Base-by-base conservation (phyloP, 1,284 basidiomycete species). In the Ustilago crameri region DNA sequence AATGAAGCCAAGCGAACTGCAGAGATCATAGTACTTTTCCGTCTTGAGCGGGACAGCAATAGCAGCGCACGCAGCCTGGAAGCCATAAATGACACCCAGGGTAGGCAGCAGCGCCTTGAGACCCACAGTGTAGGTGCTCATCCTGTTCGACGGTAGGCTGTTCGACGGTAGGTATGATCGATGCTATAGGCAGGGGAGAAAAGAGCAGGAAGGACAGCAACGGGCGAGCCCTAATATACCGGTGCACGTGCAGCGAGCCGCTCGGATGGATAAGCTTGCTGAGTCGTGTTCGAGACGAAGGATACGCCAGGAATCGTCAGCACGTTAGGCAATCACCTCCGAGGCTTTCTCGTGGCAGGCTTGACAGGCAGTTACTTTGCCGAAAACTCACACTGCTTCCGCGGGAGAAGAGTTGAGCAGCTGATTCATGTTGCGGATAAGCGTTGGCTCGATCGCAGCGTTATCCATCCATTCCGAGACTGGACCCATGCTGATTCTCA, bases 1-100 rank as follows among this genome's bases (percentile, higher is more conserved):
- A 27, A 91, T 80, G 85, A 90, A 91, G n/a, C 90, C 90, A 7
- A 88, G 67, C 2, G 89, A 86, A 15, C 90, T 90, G 46, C 66
- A 76, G 7, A 79, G 68, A 52, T 79, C 78, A 57, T 79, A 79
- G 68, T 75, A 79, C 64, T 71, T 68, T 53, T 76, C 74, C 15
- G 76, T 75, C 63, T 75, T 75, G 51, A 67, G 51, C 2, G 70
- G 69, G 14, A 77, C 67, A 14, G 67, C 70, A 41, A 77, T 46
- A 8, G 53, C 38, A 15, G 67, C 76, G 27, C 75, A 75, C 9
- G 66, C 63, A 22, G 73, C 74, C 43, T 78, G 76, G 57, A 78
- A 69, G 42, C 67, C 74, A 49, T 72, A 79, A 60, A 76, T 74
- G 46, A 79, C 53, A 22, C 69, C 77, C 12, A 79, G 26, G 1